Evolutionary conservation across 2,329 filamentous ascomycete species (phyloP).

Genomic region (Trichoderma citrinoviride): DNA sequence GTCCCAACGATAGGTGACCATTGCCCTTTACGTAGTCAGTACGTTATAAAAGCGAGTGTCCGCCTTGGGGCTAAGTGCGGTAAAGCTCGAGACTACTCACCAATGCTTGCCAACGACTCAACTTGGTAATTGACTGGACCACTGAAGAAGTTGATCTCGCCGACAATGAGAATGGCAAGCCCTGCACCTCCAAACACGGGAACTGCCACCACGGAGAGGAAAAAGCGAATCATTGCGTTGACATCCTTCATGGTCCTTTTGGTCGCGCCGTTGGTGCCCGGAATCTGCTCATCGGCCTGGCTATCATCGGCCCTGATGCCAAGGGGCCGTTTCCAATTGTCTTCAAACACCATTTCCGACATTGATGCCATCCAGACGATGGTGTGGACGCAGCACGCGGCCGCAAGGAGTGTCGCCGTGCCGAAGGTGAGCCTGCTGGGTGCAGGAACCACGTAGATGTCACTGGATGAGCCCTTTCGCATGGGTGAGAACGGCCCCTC

Average conservation of each 20-base stretch:
- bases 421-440: conserved; percentile 56
- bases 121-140: conserved; percentile 55
- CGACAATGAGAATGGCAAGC: conserved; percentile 57
- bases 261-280: conserved; percentile 56
- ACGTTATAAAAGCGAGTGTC: neutral
- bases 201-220: conserved; percentile 55
- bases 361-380: conserved; percentile 60
- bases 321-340: conserved; percentile 54
- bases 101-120: conserved; percentile 60
- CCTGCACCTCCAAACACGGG: conserved; percentile 59
- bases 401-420: conserved; percentile 58
- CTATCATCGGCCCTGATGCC: conserved; percentile 27
- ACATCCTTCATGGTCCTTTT: conserved; percentile 50
- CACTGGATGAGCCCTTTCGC: conserved; percentile 53
- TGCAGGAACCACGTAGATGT: conserved; percentile 62
- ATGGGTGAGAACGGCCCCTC: conserved; percentile 54
- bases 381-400: conserved; percentile 63
- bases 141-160: conserved; percentile 64
- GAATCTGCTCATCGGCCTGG: conserved; percentile 41
- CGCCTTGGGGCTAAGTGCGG: too few relatives aligned
- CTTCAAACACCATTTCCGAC: conserved; percentile 62
- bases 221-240: conserved; percentile 53
- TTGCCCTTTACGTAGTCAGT: conserved; percentile 42
- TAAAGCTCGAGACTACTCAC: conserved; percentile 37
- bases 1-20: conserved; percentile 61